A percentile compares a stretch with the other conserved stretches of the same genome.
Conservation (phyloP, 768 basidiomycete species). For the Symmetrospora coprosmae region DNA sequence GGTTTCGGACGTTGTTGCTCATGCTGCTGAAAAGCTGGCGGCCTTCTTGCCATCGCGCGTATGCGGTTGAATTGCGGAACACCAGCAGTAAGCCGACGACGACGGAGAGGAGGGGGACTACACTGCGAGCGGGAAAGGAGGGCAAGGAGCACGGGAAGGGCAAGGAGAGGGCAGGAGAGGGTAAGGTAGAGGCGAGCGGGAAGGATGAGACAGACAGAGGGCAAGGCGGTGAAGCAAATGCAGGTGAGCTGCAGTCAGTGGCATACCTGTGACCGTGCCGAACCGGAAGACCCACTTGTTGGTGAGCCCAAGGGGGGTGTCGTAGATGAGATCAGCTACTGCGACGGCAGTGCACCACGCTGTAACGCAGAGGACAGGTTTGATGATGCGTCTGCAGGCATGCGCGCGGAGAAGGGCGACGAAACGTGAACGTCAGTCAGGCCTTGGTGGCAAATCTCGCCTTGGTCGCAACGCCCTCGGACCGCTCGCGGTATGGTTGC, state of each 20-base stretch:
- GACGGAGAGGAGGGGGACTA: conserved; percentile 21
- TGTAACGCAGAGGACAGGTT: conserved; percentile 1
- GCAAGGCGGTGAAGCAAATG: too few relatives aligned
- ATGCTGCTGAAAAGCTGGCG: conserved; percentile 14
- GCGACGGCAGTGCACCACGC: conserved; percentile 4
- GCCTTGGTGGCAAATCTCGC: background rate
- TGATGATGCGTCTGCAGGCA: background rate
- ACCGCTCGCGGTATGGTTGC: too few relatives aligned
- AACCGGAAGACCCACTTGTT: too few relatives aligned
- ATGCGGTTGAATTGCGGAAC: conserved; percentile 12
- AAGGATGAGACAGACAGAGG: too few relatives aligned
- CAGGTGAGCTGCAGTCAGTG: too few relatives aligned
- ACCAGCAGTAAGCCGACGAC: conserved; percentile 20
- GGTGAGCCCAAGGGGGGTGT: conserved; percentile 8
- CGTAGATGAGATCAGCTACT: conserved; percentile 5
- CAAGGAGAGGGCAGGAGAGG: too few relatives aligned
- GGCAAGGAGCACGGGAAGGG: too few relatives aligned
- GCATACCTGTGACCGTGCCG: too few relatives aligned
- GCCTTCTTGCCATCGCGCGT: conserved; percentile 19
- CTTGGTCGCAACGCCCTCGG: too few relatives aligned
- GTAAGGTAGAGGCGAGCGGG: too few relatives aligned
- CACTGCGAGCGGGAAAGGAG: too few relatives aligned
- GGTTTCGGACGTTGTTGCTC: conserved; percentile 10
- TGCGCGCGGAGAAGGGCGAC: background rate
- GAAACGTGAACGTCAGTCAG: background rate